Conservation (phyloP, 768 basidiomycete species). For the Calocybe cyanea region DNA sequence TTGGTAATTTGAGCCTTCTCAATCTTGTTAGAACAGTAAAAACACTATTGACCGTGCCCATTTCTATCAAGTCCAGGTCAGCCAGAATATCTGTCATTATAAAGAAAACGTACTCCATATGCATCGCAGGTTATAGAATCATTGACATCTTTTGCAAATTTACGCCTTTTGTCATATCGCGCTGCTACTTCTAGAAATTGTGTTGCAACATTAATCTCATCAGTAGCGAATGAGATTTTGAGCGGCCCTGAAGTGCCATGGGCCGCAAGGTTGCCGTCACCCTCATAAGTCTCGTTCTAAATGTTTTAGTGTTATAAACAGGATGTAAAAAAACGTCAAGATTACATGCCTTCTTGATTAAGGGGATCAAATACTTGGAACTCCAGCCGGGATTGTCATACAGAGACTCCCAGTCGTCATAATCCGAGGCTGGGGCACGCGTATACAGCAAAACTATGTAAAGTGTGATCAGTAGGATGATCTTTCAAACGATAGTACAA, state of each 20-base stretch:
- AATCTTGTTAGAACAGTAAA: background rate
- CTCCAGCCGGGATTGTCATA: constrained; percentile 61
- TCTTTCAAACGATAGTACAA: background rate
- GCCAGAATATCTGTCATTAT: too few species aligned
- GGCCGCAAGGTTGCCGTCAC: constrained; percentile 20
- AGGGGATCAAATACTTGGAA: constrained; percentile 50
- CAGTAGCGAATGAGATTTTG: constrained; percentile 40
- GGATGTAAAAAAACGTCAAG: background rate
- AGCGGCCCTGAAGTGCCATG: constrained; percentile 52
- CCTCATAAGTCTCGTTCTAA: constrained; percentile 40
- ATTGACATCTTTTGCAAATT: constrained; percentile 43
- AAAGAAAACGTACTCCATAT: constrained; percentile 42
- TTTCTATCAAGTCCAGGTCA: too few species aligned
- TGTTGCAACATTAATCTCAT: constrained; percentile 35
- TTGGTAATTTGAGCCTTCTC: background rate
- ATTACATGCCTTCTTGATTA: constrained; percentile 48
- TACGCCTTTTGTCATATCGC: constrained; percentile 46
- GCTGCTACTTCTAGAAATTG: constrained; percentile 45
- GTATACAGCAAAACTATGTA: constrained; percentile 48
- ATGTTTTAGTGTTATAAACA: background rate
- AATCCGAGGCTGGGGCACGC: constrained; percentile 59
- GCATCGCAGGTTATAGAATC: constrained; percentile 37
- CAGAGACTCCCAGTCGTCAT: constrained; percentile 55
- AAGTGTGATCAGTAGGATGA: background rate
- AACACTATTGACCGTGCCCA: constrained; percentile 45